Evolutionary conservation across 177 flowering plant genomes (phyloP), one percentile per base, ranked within the genome.

Genomic region (Vitis hybrid): DNA sequence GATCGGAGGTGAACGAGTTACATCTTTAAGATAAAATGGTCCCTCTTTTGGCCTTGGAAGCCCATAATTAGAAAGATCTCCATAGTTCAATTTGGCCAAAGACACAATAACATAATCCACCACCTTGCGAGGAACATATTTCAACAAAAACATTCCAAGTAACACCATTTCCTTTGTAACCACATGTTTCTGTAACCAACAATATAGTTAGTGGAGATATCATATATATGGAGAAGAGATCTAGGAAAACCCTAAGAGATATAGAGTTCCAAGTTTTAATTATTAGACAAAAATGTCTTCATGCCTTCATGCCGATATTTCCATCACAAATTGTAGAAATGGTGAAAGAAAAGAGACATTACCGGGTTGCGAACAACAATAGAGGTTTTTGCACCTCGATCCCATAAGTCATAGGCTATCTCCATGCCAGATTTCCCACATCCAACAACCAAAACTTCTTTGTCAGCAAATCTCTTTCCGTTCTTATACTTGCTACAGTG

Each of bases 351-450:
- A 21, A 14, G 5, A 39, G 17, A 60, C 3, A 6, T 55, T 76
- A 86, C 88, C 65, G 81, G 78, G 51, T 54, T 83, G 23, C 81
- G 64, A n/a, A 80, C 55, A 3, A 81, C 78, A 18, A 87, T 72
- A 0, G 82, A 79, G 5, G 85, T 60, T 12, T 21, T 8, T 4
- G 85, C 87, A 7, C 80, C 82, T 48, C 13, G 61, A 13, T 67
- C 59, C 0, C 70, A 56, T 0, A 86, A 81, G 64, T 86, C 87
- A 58, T 58, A 75, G 1, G 82, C 74, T 18, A 86, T 82, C 67
- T 86, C 89, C 86, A 86, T 86, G 0, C 87, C 89, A 0, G 89
- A 86, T 23, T 86, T 84, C 0, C 87, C 89, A 64, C 79, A 67
- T 0, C 87, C 89, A 45, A 86, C 84, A 7, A 84, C 87, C 56